Evolutionary conservation across 202 grass and related monocot species (phyloP), one percentile per base, ranked within the genome.

Genomic region (Dendrocalamus latiflorus): DNA sequence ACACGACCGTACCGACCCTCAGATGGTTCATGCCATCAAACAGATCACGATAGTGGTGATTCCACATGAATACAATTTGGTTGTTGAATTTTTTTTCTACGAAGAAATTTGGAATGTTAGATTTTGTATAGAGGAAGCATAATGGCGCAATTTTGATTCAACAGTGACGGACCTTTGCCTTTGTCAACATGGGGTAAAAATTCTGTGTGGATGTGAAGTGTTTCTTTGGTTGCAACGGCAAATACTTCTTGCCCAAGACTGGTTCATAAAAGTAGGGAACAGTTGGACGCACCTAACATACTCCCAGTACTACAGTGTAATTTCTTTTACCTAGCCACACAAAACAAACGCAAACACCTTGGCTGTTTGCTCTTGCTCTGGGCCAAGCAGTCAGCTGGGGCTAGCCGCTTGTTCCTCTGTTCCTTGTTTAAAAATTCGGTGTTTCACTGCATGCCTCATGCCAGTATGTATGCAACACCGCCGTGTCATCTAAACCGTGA

Each of bases 251-350:
- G 45, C 78, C 43, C 38, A 42, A 17, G 70, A 75, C 45, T 16
- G 30, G 69, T 48, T 75, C 77, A 75, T 74, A 72, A 39, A 28
- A 58, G 68, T 42, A 33, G 60, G 72, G 45, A 72, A 87, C 65
- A 83, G 47, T 64, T 65, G 72, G 74, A 83, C 72, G 86, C 79
- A 78, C 69, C 62, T 34, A 75, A 75, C 77, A 60, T 74, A 42
- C 59, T 47, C 15, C 13, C 13, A 47, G 4, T 16, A 48, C 34
- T 5, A 28, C 82, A 63, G 64, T 58, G 37, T 79, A 18, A 30
- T 58, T 70, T 86, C 72, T 86, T 86, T 61, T 68, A 86, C 78
- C 72, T 53, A 37, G 58, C 74, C 78, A 73, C 48, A 62, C 12
- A 13, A 43, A 53, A 25, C 24, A 65, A 28, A 55, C 14, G 10